Evolutionary conservation across 805 yeast genomes (phyloP), one percentile per base, ranked within the genome.

Genomic region (Ogataea siamensis): DNA sequence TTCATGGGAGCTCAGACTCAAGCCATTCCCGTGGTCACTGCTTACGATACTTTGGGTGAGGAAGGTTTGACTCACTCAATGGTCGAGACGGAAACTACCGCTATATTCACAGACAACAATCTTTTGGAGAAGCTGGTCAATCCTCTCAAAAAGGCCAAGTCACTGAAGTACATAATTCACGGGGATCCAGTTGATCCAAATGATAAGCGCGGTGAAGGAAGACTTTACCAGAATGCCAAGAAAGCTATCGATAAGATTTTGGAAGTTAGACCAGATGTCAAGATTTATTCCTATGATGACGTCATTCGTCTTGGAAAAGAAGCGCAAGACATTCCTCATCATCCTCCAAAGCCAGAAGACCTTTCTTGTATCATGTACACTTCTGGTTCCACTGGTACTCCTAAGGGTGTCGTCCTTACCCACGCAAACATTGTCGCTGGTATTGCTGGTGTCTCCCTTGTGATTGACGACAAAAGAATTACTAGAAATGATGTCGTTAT

Each of bases 21-120:
- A 63, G 66, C 74, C 34, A 81, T 93, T 43, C 85, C 98, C 16
- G 74, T 84, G 40, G 98, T 88, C 27, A 93, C 99, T 11, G 98
- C 99, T 25, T 93, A 93, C 63, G 97, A 89, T 62, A 87, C 96
- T 28, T 71, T 89, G 49, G 97, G 97, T 41, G 95, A 87, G 63
- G 73, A 74, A 24, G 96, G 96, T 16, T 73, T 89, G 56, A 83
- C 82, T 40, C 95, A 84, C 64, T 88, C 97, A 3, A 71, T 93
- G 56, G 71, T 74, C 27, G 86, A 89, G 66, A 87, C 98, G 4
- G 85, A 73, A 33, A 78, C 95, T 18, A 70, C 64, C 37, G 95
- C 82, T 15, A 70, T 93, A 43, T 87, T 83, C 64, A 84, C 95
- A 31, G 98, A 93, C 60, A 88, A 84, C 56, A 70, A 75, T 13